Evolutionary conservation across 2,329 filamentous ascomycete species (phyloP).

Genomic region (Cladosporium sp.): DNA sequence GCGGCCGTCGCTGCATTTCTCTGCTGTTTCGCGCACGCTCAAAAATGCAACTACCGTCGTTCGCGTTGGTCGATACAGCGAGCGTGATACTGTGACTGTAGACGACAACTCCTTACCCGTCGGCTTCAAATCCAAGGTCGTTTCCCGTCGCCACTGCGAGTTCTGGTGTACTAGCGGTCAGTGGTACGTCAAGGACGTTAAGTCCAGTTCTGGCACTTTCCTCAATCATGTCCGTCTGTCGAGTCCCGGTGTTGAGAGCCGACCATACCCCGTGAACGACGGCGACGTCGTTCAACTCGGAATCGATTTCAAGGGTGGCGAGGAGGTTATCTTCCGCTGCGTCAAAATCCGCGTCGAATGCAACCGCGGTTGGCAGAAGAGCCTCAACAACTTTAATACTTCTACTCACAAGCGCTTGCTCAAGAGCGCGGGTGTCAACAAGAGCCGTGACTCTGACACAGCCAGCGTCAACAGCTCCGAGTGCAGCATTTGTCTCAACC

Average conservation of each 20-base stretch:
- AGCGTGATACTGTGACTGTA: constrained; percentile 72
- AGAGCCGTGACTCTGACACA: constrained; percentile 53
- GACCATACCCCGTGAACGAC: constrained; percentile 86
- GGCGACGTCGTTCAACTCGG: constrained; percentile 98
- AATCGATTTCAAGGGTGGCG: constrained; percentile 96
- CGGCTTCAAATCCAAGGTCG: constrained; percentile 98
- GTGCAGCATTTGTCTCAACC: constrained; percentile 92
- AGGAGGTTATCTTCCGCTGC: constrained; percentile 98
- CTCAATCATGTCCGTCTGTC: constrained; percentile 94
- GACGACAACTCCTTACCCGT: constrained; percentile 68
- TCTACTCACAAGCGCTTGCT: constrained; percentile 85
- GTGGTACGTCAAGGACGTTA: constrained; percentile 97
- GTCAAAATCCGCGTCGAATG: constrained; percentile 96
- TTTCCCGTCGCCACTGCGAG: constrained; percentile 93
- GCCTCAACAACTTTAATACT: constrained; percentile 93
- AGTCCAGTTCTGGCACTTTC: constrained; percentile 94
- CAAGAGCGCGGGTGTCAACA: constrained; percentile 48
- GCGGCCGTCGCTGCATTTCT: constrained; percentile 84
- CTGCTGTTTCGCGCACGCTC: constrained; percentile 77
- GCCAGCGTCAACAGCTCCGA: constrained; percentile 65
- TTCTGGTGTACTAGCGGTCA: constrained; percentile 87
- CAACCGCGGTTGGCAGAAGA: constrained; percentile 94
- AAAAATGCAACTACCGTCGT: constrained; percentile 74
- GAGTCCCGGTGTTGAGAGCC: constrained; percentile 83
- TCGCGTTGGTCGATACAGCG: constrained; percentile 88